Conservation (phyloP, 352 stramenopile genomes). For the Lagenidium giganteum region DNA sequence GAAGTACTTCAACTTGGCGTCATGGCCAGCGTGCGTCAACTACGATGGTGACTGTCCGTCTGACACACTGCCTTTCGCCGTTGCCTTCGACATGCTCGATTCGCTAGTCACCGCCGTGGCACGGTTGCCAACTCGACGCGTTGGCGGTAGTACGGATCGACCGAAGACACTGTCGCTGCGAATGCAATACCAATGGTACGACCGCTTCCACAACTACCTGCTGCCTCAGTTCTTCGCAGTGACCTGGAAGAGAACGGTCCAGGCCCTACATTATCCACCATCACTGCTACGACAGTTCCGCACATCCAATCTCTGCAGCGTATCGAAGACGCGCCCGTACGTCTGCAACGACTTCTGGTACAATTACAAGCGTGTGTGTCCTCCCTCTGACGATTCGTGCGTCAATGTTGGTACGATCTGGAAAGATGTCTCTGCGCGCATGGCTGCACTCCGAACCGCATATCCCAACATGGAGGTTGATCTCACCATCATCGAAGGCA, state of each 20-base stretch:
- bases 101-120: conserved; percentile 13
- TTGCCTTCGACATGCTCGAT: conserved; percentile 14
- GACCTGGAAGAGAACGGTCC: conserved; percentile 25
- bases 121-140: too few relatives aligned
- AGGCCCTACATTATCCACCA: conserved; percentile 25
- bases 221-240: conserved; percentile 25
- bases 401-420: neutral
- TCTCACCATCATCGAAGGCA: conserved; percentile 5
- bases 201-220: conserved; percentile 37
- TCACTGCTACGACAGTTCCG: conserved; percentile 6
- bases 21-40: conserved; percentile 15
- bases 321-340: neutral
- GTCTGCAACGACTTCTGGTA: conserved; percentile 9
- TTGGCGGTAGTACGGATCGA: too few relatives aligned
- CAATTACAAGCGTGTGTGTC: neutral
- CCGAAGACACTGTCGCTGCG: too few relatives aligned
- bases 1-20: conserved; percentile 1
- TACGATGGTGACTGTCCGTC: conserved; percentile 10
- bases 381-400: neutral
- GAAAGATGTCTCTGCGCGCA: conserved; percentile 2
- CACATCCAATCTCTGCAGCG: conserved; percentile 16
- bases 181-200: conserved; percentile 21
- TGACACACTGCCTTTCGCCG: neutral
- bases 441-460: neutral
- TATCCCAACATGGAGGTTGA: conserved; percentile 10